Evolutionary conservation across 805 yeast species (phyloP), one percentile per base, ranked within the genome.

Genomic region (Nakazawaea anatomiae): DNA sequence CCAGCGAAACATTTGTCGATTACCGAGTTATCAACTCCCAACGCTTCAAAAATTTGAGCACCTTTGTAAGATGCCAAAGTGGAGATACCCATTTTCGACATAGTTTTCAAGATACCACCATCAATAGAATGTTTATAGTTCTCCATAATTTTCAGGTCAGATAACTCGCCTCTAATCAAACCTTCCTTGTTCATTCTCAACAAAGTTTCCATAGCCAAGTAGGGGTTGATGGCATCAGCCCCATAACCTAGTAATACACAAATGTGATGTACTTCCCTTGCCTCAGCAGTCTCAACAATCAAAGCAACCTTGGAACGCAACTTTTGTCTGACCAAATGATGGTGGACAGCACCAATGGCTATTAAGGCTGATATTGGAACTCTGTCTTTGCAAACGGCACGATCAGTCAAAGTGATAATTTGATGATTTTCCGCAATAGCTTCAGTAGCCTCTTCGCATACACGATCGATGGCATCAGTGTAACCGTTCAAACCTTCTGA

Each of bases 1-100:
- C 97, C 97, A 14, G 95, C 88, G 69, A 92, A 92, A 72, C 98
- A 94, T 60, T 90, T 77, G 75, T 92, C 97, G 58, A 92, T 87
- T 47, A 92, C 97, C 8, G 96, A 83, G 71, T 91, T 89, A 67
- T 94, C 97, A 55, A 92, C 83, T 69, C 99, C 99, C 55, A 92
- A 75, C 46, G 96, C 96, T 71, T 92, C 99, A 67, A 94, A 92
- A 64, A 92, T 94, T 74, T 92, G 99, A 31, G 99, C 99, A 70
- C 98, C 98, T 73, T 92, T 92, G 73, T 92, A 92, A n/a, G 97
- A 89, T 10, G 97, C 97, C 66, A 92, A 76, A 32, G 99, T 94
- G 34, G 98, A 91, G 60, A 92, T 94, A 76, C 99, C 99, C 98
- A 92, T 94, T 77, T 94, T 92, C 38, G 97, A 89, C 99, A 92